phyloP scores from a whole-genome alignment of 2,329 filamentous ascomycete species.

The Monilinia laxa region DNA sequence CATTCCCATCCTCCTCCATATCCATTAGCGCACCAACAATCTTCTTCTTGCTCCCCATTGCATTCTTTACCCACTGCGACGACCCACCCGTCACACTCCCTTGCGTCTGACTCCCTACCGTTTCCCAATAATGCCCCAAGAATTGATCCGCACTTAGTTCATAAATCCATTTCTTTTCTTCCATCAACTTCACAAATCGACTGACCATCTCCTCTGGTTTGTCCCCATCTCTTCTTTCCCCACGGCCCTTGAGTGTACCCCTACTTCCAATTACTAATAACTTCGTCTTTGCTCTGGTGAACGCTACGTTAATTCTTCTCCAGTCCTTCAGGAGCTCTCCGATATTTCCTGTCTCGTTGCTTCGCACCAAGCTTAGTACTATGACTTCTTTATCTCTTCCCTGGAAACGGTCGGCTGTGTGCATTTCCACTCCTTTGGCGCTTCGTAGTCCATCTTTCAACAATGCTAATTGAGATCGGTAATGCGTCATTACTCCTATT shows the following conservation, averaged over 20 bases:
- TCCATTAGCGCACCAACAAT: background rate
- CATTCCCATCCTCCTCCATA: background rate
- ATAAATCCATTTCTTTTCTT: slow-evolving; percentile 74
- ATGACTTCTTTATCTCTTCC: slow-evolving; percentile 94
- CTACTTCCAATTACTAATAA: slow-evolving; percentile 83
- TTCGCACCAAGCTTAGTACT: slow-evolving; percentile 82
- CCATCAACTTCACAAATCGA: slow-evolving; percentile 74
- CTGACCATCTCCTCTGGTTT: slow-evolving; percentile 67
- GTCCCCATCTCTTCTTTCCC: slow-evolving; percentile 58
- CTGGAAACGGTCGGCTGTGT: slow-evolving; percentile 96
- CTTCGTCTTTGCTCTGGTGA: slow-evolving; percentile 91
- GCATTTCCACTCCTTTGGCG: slow-evolving; percentile 75
- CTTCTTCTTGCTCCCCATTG: slow-evolving; percentile 13
- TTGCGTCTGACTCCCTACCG: slow-evolving; percentile 49
- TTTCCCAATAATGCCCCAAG: slow-evolving; percentile 66
- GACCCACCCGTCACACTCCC: slow-evolving; percentile 27
- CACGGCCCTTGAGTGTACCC: slow-evolving; percentile 67
- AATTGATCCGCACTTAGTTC: slow-evolving; percentile 65
- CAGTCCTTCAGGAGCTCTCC: slow-evolving; percentile 90
- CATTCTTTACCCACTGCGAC: slow-evolving; percentile 22
- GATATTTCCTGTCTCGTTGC: slow-evolving; percentile 78
- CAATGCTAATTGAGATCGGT: slow-evolving; percentile 85
- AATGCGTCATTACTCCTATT: slow-evolving; percentile 95
- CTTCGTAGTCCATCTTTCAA: slow-evolving; percentile 70
- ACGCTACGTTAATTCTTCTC: slow-evolving; percentile 91